phyloP scores from a whole-genome alignment of 352 stramenopile genomes.

The Phytophthora kernoviae region DNA sequence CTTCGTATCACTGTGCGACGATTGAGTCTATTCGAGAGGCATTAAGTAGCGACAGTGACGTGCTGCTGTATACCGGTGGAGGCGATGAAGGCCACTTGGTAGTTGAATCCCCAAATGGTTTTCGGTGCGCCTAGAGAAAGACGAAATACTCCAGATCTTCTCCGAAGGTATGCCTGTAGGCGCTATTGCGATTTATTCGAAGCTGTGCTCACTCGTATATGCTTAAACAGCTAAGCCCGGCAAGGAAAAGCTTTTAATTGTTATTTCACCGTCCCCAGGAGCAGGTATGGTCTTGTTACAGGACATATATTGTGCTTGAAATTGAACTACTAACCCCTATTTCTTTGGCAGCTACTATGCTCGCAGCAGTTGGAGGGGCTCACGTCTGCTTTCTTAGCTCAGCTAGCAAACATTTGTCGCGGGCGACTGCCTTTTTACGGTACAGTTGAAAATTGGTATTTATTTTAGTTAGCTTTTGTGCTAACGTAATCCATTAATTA shows the following conservation, averaged over 20 bases:
- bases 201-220: constrained; percentile 10
- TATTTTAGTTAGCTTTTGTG: background rate
- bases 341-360: constrained; percentile 43
- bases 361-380: constrained; percentile 48
- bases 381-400: constrained; percentile 70
- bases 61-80: constrained; percentile 51
- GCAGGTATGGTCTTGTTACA: constrained; percentile 30
- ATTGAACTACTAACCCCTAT: background rate
- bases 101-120: constrained; percentile 38
- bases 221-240: constrained; percentile 18
- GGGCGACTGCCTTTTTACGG: constrained; percentile 58
- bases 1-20: constrained; percentile 43
- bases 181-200: constrained; percentile 2
- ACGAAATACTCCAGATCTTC: constrained; percentile 35
- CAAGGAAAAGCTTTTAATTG: constrained; percentile 38
- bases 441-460: constrained; percentile 15
- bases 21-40: constrained; percentile 33
- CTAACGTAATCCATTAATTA: constrained; percentile 11
- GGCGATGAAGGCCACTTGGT: constrained; percentile 40
- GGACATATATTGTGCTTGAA: background rate
- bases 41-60: constrained; percentile 33
- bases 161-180: constrained; percentile 22
- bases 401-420: constrained; percentile 31
- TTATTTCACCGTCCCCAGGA: constrained; percentile 34
- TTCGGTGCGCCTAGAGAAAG: constrained; percentile 30